Conservation (phyloP, 805 yeast genomes). For the Ogataea nakhonphanomensis region DNA sequence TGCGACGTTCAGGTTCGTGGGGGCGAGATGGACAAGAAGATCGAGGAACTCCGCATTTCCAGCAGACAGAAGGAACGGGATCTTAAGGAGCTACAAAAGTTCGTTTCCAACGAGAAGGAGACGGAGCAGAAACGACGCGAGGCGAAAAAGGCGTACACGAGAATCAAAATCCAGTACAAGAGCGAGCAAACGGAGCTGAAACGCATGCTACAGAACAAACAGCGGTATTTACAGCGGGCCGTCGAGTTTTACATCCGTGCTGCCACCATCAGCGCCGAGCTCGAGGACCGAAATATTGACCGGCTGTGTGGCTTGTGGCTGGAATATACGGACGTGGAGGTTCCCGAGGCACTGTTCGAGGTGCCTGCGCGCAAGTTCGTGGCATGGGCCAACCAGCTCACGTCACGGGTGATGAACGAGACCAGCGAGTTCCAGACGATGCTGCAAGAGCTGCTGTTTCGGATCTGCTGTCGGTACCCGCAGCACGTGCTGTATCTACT, state of each 20-base stretch:
- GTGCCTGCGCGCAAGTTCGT: constrained; percentile 63
- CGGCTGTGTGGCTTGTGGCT: constrained; percentile 84
- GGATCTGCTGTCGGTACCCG: constrained; percentile 58
- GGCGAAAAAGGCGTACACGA: constrained; percentile 50
- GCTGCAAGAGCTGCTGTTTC: constrained; percentile 34
- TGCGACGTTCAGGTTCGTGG: constrained; percentile 63
- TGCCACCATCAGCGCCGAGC: constrained; percentile 40
- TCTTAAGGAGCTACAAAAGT: constrained; percentile 44
- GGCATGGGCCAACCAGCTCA: constrained; percentile 79
- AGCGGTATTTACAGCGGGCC: constrained; percentile 44
- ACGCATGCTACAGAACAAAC: constrained; percentile 35
- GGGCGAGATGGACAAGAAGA: constrained; percentile 40
- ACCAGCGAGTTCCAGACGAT: constrained; percentile 50
- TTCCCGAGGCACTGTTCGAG: constrained; percentile 32
- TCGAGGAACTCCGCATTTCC: constrained; percentile 34
- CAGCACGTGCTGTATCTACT: constrained; percentile 66
- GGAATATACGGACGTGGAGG: constrained; percentile 37
- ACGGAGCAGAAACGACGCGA: constrained; percentile 46
- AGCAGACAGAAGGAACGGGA: constrained; percentile 41
- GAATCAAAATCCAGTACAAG: constrained; percentile 44
- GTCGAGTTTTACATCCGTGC: constrained; percentile 57
- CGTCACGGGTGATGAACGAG: constrained; percentile 61
- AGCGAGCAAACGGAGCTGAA: constrained; percentile 49
- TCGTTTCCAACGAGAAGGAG: constrained; percentile 39
- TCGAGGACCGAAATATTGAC: constrained; percentile 59